Percentiles rank a stretch among this genome's conserved stretches.
These are phyloP conservation scores for Neoboletus brunneissimus DNA, from an alignment of 768 basidiomycete species.

Conservation along the genomic window DNA sequence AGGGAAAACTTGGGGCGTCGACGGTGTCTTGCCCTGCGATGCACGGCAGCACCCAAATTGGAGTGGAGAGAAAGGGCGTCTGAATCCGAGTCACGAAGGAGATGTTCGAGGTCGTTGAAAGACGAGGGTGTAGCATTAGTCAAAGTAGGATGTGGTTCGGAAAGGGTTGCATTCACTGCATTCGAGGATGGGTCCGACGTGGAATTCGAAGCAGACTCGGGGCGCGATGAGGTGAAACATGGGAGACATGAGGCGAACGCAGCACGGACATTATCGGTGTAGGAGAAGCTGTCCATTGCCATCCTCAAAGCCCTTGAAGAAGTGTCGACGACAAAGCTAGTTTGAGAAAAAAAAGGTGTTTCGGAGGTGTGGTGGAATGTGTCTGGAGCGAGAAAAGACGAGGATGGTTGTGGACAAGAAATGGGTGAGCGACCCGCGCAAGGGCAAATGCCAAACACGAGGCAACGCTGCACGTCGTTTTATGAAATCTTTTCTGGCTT, in stretches of 20 bases:
- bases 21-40: slow-evolving; percentile 34
- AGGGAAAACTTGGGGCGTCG: slow-evolving; percentile 39
- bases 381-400: background rate
- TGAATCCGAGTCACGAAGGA: slow-evolving; percentile 48
- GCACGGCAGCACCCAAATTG: slow-evolving; percentile 44
- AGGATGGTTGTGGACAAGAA: background rate
- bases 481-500: background rate
- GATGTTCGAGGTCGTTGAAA: slow-evolving; percentile 45
- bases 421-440: too few relatives aligned
- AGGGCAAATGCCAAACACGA: too few relatives aligned
- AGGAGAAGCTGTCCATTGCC: slow-evolving; percentile 51
- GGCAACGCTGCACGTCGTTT: background rate
- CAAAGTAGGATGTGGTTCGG: slow-evolving; percentile 28
- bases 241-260: slow-evolving; percentile 58
- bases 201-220: slow-evolving; percentile 20
- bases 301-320: background rate
- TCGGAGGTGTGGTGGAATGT: background rate
- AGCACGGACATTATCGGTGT: slow-evolving; percentile 58
- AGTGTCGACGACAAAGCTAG: background rate
- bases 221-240: slow-evolving; percentile 47
- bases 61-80: slow-evolving; percentile 70
- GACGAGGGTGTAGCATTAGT: slow-evolving; percentile 12
- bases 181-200: slow-evolving; percentile 4
- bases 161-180: slow-evolving; percentile 5
- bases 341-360: background rate